Percentiles rank a stretch among this genome's conserved stretches.
phyloP scores from a whole-genome alignment of 306 rosid species.

The Elaeagnus macrophylla region DNA sequence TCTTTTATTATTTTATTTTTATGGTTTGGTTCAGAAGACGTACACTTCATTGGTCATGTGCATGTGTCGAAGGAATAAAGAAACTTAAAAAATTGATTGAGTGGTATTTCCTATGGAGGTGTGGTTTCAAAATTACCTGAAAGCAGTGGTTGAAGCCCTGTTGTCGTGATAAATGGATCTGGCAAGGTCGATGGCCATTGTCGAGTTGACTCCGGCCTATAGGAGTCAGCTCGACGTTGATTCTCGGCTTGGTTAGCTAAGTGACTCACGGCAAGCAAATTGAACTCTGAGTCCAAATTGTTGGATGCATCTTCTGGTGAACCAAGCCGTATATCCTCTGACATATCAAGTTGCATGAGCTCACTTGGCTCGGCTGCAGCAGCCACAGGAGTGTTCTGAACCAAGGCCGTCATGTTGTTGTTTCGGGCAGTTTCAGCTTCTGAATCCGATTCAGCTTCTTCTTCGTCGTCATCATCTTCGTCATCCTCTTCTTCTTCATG shows the following conservation, averaged over 20 bases:
- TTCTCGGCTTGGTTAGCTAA: constrained; percentile 12
- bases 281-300: constrained; percentile 60
- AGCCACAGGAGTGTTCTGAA: not conserved
- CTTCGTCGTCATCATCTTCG: constrained; percentile 40
- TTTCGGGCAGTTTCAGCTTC: constrained; percentile 39
- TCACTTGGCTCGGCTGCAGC: constrained; percentile 47
- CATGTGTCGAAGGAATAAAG: too few relatives aligned
- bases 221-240: constrained; percentile 24
- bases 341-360: constrained; percentile 72
- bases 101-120: not conserved
- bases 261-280: constrained; percentile 42
- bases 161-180: constrained; percentile 1
- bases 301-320: constrained; percentile 80
- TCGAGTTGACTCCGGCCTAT: constrained; percentile 24
- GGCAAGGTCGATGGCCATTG: constrained; percentile 32
- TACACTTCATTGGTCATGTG: too few relatives aligned
- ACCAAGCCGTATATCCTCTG: constrained; percentile 72
- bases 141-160: constrained; percentile 26
- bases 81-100: too few relatives aligned
- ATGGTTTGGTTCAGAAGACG: too few relatives aligned
- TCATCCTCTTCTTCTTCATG: constrained; percentile 27
- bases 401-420: not conserved
- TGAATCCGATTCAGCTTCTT: constrained; percentile 30
- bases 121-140: constrained; percentile 40
- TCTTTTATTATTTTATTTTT: too few relatives aligned